Base-by-base conservation (phyloP, 352 stramenopile genomes). In the Globisporangium ultimum region DNA sequence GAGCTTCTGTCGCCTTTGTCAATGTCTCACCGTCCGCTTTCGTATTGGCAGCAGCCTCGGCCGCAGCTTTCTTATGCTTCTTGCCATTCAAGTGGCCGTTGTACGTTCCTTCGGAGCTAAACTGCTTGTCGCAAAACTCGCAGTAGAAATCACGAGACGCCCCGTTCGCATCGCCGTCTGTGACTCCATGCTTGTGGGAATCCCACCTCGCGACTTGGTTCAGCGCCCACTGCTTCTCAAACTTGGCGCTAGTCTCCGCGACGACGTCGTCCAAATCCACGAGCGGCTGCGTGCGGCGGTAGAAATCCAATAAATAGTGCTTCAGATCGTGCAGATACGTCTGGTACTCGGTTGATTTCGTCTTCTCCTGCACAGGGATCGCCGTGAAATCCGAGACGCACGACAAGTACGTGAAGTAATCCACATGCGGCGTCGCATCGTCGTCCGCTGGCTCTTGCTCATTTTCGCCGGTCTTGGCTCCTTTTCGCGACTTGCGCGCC, bases 221-320 rank as follows among this genome's bases (percentile, higher is more conserved):
- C 6, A 89, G 53, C 1, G 75, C 80, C 84, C 84, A 93, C 55
- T 89, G 60, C 64, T 94, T 95, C 43, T 93, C 85, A 38, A 96
- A 94, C 66, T 89, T 91, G 32, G 74, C 77, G 42, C 71, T 74
- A 1, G 85, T 93, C 61, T 94, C 88, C 14, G 81, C 79, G 24
- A 95, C 74, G 45, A 95, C 80, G 47, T 95, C 87, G 54, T 95
- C 86, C 8, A 96, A 60, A 48, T 94, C 85, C 63, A 95, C 84
- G 15, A 96, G 84, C 58, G 88, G 85, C 66, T 96, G 88, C 41
- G 88, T 93, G 57, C 87, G 86, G 24, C 80, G 78, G 67, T 96
- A 95, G 55, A 96, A 96, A 48, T 79, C 78, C 53, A 89, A 73
- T 64, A 96, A 72, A 70, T 96, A 96, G 54, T 60, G 58, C 61